Evolutionary conservation across 2,329 filamentous ascomycete genomes (phyloP), one percentile per base, ranked within the genome.

Genomic region (Allantophomopsis cytisporea): DNA sequence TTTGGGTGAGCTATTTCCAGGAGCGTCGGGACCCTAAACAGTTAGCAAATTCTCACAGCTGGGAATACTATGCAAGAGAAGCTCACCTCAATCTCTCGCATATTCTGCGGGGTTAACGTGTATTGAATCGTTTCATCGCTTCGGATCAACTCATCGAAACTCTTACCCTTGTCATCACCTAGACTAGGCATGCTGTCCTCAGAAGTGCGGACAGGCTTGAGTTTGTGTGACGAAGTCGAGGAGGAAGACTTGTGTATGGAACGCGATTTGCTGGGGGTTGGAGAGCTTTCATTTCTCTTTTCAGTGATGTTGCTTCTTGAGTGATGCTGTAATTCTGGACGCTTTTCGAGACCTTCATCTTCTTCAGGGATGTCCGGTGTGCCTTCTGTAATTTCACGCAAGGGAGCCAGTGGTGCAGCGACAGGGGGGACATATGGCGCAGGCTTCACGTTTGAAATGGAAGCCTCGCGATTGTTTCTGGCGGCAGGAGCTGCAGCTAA

Each of bases 91-190:
- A 83, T 77, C 47, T 83, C 73, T 44, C 82, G 78, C 72, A 89
- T 84, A 48, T 71, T 83, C 53, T 83, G 77, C 0, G 84, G 83
- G 0, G 84, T 91, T 20, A 89, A 65, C 2, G 84, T 89, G 55
- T 82, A 89, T 50, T 84, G 83, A 34, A 89, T 78, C 1, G 84
- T 89, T 54, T 87, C 76, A 49, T 86, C 80, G 56, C 83, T 87
- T 41, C 83, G 76, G 45, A 91, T 88, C 38, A 89, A 66, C 49
- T 87, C 72, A 52, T 91, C 84, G 51, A 91, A 80, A 49, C 82
- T 76, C 36, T 71, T 74, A 8, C 74, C 71, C 37, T 80, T 73
- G 42, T 79, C 73, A 35, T 74, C 72, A 6, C 64, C 60, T 5
- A 61, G 64, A 41, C 53, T 66, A 14, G 54, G 53, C 17, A 58